These are phyloP conservation scores for Pseudogymnoascus sp. DNA, from an alignment of 2,329 filamentous ascomycete species.

Conservation along the genomic window DNA sequence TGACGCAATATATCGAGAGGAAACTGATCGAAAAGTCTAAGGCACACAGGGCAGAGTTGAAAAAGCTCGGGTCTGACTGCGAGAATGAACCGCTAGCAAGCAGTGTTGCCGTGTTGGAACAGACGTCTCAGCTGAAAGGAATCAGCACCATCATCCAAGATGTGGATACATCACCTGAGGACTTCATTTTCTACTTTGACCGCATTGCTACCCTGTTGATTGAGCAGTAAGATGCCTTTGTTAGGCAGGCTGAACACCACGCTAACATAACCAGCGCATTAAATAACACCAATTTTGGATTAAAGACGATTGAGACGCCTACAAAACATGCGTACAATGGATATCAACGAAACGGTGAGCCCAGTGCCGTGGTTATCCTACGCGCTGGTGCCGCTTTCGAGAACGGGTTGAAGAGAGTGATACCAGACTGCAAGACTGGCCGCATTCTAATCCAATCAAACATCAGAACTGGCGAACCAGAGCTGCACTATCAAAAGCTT, in stretches of 20 bases:
- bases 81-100: slow-evolving; percentile 66
- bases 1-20: slow-evolving; percentile 84
- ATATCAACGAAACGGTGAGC: slow-evolving; percentile 60
- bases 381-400: slow-evolving; percentile 86
- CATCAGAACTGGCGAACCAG: slow-evolving; percentile 76
- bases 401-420: slow-evolving; percentile 77
- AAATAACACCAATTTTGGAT: slow-evolving; percentile 66
- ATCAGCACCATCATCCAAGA: slow-evolving; percentile 90
- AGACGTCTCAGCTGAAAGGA: slow-evolving; percentile 72
- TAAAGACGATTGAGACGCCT: slow-evolving; percentile 61
- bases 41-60: slow-evolving; percentile 72
- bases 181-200: slow-evolving; percentile 98
- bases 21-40: slow-evolving; percentile 81
- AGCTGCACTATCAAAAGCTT: slow-evolving; percentile 82
- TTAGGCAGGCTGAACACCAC: neutral
- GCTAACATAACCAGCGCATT: slow-evolving; percentile 51
- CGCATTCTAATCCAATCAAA: slow-evolving; percentile 88
- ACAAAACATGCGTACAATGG: slow-evolving; percentile 64
- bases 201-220: slow-evolving; percentile 76
- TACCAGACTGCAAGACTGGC: slow-evolving; percentile 86
- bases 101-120: slow-evolving; percentile 65
- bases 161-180: slow-evolving; percentile 69
- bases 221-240: slow-evolving; percentile 52
- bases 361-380: slow-evolving; percentile 81
- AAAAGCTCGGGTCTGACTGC: slow-evolving; percentile 64